These are phyloP conservation scores for Penicillium sp. DNA, from an alignment of 2,329 filamentous ascomycete species.

Conservation along the genomic window DNA sequence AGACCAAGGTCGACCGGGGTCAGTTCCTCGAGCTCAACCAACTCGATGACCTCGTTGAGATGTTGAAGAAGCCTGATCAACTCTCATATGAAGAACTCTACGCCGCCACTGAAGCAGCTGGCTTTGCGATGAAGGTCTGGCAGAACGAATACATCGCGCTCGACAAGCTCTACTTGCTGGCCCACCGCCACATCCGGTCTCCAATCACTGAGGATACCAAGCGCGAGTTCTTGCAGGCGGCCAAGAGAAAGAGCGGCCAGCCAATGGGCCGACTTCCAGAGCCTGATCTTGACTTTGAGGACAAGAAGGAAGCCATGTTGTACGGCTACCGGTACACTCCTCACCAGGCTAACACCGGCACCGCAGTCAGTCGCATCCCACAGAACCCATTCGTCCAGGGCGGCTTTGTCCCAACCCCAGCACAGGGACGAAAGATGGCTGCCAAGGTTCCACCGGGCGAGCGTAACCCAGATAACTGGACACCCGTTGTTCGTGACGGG, in stretches of 20 bases:
- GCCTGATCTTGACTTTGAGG: constrained; percentile 55
- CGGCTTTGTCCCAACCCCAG: constrained; percentile 52
- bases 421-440: constrained; percentile 49
- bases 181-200: constrained; percentile 52
- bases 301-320: constrained; percentile 65
- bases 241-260: constrained; percentile 30
- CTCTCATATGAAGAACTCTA: constrained; percentile 61
- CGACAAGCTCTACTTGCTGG: constrained; percentile 56
- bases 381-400: constrained; percentile 65
- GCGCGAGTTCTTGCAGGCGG: constrained; percentile 30
- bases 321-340: constrained; percentile 66
- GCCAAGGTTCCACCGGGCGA: constrained; percentile 44
- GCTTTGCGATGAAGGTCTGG: constrained; percentile 58
- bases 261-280: constrained; percentile 29
- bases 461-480: constrained; percentile 52
- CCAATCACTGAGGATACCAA: constrained; percentile 43
- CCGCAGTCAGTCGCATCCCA: constrained; percentile 24
- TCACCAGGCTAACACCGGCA: constrained; percentile 52
- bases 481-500: constrained; percentile 44
- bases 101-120: constrained; percentile 60
- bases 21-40: constrained; percentile 46
- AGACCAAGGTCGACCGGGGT: constrained; percentile 37
- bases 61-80: constrained; percentile 45
- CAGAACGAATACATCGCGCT: constrained; percentile 65
- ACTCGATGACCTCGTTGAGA: constrained; percentile 44